Base-by-base conservation (phyloP, 345 rosid genomes). In the Cardamine occulta region DNA sequence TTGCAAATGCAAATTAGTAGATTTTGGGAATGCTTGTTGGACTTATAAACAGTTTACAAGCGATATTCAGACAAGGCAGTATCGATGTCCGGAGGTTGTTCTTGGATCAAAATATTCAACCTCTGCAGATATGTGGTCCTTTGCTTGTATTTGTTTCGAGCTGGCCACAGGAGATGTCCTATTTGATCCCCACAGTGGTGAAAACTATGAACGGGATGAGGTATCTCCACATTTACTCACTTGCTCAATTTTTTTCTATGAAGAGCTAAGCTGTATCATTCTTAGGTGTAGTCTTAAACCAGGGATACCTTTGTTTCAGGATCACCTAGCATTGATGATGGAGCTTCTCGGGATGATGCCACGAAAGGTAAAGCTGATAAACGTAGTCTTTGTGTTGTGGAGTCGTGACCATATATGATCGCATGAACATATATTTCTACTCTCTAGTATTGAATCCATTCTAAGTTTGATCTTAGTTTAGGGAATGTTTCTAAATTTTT, bases 11-110 rank as follows among this genome's bases (percentile, higher is more conserved):
- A 94, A 94, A 78, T 76, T 94, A 81, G 97, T 94, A 52, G 97
- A 94, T 76, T 91, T 94, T 63, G 98, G 98, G 71, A 94, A 89
- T 85, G 94, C 97, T 53, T 94, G 97, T 80, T 94, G 98, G 98
- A 91, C 95, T 0, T 80, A 89, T 81, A 94, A 94, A 78, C 96
- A 94, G 66, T 94, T 91, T 21, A 94, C 98, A 39, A 91, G 87
- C 66, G 98, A 94, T 80, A 89, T 91, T 76, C 98, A 94, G 84
- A 89, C 97, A 0, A 89, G 98, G 66, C 98, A 94, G 83, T 94
- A 91, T 66, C 85, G 96, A 66, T 88, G 93, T 69, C 98, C 98
- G 0, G 97, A 94, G 84, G 97, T 89, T 79, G 81, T 91, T 56
- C 90, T 94, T 59, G 96, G 97, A 67, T 82, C 96, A 12, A 91